These are phyloP conservation scores for Penicillium argentinense DNA, from an alignment of 495 filamentous ascomycete genomes.

Conservation along the genomic window DNA sequence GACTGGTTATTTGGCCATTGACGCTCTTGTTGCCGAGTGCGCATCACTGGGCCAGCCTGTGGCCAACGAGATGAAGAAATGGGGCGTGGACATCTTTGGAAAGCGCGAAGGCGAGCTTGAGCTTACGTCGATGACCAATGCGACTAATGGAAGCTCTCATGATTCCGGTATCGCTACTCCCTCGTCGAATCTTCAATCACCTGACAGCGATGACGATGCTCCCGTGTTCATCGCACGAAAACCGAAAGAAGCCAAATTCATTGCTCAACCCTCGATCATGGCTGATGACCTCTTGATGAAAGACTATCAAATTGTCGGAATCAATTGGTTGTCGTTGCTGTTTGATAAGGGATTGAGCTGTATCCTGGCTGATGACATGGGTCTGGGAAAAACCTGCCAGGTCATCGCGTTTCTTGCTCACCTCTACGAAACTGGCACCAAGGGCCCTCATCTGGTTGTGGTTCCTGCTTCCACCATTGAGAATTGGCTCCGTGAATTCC, in stretches of 20 bases:
- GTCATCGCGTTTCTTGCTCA: conserved; percentile 91
- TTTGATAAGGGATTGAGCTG: conserved; percentile 76
- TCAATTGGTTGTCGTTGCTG: conserved; percentile 88
- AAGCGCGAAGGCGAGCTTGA: conserved; percentile 66
- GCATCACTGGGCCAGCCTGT: conserved; percentile 68
- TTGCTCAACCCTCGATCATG: conserved; percentile 75
- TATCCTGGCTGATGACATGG: conserved; percentile 98
- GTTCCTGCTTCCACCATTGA: conserved; percentile 91
- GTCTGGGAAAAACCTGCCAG: conserved; percentile 94
- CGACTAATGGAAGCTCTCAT: no score
- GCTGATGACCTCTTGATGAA: conserved; percentile 70
- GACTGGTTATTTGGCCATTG: conserved; percentile 73
- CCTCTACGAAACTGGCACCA: conserved; percentile 63
- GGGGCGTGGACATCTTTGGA: conserved; percentile 77
- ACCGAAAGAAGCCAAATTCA: conserved; percentile 38
- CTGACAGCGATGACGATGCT: conserved; percentile 45
- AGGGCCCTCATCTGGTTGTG: conserved; percentile 82
- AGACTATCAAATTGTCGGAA: conserved; percentile 88
- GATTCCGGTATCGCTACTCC: conserved; percentile 80
- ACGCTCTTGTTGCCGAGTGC: conserved; percentile 72
- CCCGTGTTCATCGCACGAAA: conserved; percentile 40
- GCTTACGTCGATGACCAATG: conserved; percentile 55
- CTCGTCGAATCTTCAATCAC: conserved; percentile 44
- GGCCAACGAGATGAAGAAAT: conserved; percentile 66
- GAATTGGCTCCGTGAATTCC: conserved; percentile 92